Base-by-base conservation (phyloP, 2,329 filamentous ascomycete species). In the Curvularia hawaiiensis region DNA sequence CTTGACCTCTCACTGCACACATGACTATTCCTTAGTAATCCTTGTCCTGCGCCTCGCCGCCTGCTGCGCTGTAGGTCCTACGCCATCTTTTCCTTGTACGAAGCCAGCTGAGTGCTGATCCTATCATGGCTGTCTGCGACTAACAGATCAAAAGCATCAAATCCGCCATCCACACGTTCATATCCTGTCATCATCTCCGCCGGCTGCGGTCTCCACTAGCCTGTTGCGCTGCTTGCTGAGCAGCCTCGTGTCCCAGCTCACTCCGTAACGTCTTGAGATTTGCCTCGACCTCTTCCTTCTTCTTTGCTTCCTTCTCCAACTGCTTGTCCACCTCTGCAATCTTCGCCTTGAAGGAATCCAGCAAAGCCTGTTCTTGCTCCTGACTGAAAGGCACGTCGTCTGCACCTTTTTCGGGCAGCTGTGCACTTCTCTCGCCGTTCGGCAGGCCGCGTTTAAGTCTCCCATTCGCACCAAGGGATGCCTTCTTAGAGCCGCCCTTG, bases 401-500 rank as follows among this genome's bases (percentile, higher is more conserved):
- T 28, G 64, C 66, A 1, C 72, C 71, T 45, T 72, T 74, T 50
- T 72, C 73, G 1, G 74, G 74, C 10, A 76, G 52, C 46, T 75
- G 72, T 28, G 74, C 74, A 45, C 67, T 74, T 8, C 71, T 65
- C 56, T 76, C 74, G n/a, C 73, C 72, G 38, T 71, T 73, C 1
- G 74, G 73, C 44, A 71, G 66, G 3, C 74, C 74, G 16, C 74
- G 64, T 59, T 71, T 75, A 30, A 74, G 65, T 11, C 71, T 64
- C 2, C 73, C 73, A 38, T 74, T 71, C 0, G 71, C 65, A 14
- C 67, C 67, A n/a, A 70, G 58, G 9, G 67, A 69, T 2, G 72
- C 71, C 52, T 73, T 75, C 66, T 75, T 81, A 20, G 61, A 64
- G 11, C 79, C 79, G 39, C 84, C 85, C 35, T 71, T 72, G 9